Percentiles rank a stretch among this genome's conserved stretches.
Evolutionary conservation across 1,284 basidiomycete species (phyloP).

Genomic region (Austroboletus niveus): DNA sequence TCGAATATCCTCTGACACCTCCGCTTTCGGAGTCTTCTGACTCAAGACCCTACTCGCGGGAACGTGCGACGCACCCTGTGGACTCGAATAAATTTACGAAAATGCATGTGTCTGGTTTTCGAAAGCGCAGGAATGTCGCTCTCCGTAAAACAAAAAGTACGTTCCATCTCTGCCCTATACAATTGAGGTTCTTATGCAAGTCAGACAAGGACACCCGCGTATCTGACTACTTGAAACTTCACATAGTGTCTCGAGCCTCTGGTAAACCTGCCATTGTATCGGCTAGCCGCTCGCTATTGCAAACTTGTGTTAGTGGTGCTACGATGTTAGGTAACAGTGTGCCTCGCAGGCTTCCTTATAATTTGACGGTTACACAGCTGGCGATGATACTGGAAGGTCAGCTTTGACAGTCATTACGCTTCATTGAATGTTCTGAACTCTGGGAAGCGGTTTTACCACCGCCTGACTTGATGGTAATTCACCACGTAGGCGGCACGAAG

Average conservation of each 20-base stretch:
- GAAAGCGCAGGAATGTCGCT: slow-evolving; percentile 26
- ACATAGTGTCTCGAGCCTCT: slow-evolving; percentile 45
- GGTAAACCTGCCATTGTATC: slow-evolving; percentile 52
- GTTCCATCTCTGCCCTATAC: slow-evolving; percentile 1
- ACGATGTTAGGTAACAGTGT: slow-evolving; percentile 2
- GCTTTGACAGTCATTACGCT: slow-evolving; percentile 10
- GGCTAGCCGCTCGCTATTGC: slow-evolving; percentile 39
- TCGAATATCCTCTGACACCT: slow-evolving; percentile 68
- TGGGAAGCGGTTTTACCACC: slow-evolving; percentile 50
- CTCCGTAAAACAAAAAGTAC: slow-evolving; percentile 26
- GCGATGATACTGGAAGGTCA: slow-evolving; percentile 59
- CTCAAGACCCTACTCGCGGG: slow-evolving; percentile 58
- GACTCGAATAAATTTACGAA: slow-evolving; percentile 42
- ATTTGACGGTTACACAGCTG: slow-evolving; percentile 46
- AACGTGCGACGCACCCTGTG: slow-evolving; percentile 26
- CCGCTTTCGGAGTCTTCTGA: slow-evolving; percentile 67
- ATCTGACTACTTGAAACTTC: slow-evolving; percentile 36
- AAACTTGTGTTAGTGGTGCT: slow-evolving; percentile 3
- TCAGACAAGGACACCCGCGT: neutral
- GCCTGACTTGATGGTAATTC: slow-evolving; percentile 76
- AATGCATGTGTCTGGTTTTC: slow-evolving; percentile 11
- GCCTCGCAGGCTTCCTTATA: slow-evolving; percentile 21
- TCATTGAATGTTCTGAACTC: slow-evolving; percentile 8
- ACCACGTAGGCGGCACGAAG: slow-evolving; percentile 45
- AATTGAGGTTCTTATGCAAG: too few species aligned